Evolutionary conservation across 108 stramenopile species (phyloP), one percentile per base, ranked within the genome.

Genomic region (Cyclostephanos invisitatus): DNA sequence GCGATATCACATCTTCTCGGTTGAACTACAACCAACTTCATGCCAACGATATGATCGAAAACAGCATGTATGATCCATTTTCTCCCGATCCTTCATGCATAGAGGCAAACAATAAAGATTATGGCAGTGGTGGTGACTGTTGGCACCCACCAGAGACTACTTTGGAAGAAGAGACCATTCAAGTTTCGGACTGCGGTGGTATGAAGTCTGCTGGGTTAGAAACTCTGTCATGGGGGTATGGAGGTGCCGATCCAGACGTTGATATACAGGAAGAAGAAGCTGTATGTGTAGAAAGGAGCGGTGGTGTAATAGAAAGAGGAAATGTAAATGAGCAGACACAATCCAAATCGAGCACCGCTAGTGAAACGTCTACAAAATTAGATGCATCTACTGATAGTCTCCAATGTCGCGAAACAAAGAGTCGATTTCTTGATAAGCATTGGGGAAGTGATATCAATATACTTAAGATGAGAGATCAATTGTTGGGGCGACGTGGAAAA

Each of bases 391-490:
- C 25, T 18, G 48, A 65, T 50, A 18, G 48, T 17, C 46, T 20
- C 47, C 49, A 65, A 12, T 65, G 49, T 49, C 48, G 18, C 58
- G 54, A 67, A 66, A 21, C 61, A 42, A 64, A 72, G 22, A 69
- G 74, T 46, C 68, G 83, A 14, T 40, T 77, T 18, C 78, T 85
- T 12, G 93, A 94, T 70, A 91, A 91, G 72, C 93, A 94, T 60
- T 94, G 93, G 90, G 93, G 93, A 44, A 74, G 68, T 12, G 87
- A 94, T 78, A 60, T 71, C 17, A 69, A 58, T 24, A 81, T 91
- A 29, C 61, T 89, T 24, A 59, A 53, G 71, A 91, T 94, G 89
- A 82, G 93, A 62, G 88, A 91, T 74, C 62, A 79, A 47, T 65
- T 89, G 42, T 57, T 83, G 11, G 61, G 70, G 12, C 79, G 82